Base-by-base conservation (phyloP, 202 grass and related monocot genomes). In the Brachypodium distachyon region DNA sequence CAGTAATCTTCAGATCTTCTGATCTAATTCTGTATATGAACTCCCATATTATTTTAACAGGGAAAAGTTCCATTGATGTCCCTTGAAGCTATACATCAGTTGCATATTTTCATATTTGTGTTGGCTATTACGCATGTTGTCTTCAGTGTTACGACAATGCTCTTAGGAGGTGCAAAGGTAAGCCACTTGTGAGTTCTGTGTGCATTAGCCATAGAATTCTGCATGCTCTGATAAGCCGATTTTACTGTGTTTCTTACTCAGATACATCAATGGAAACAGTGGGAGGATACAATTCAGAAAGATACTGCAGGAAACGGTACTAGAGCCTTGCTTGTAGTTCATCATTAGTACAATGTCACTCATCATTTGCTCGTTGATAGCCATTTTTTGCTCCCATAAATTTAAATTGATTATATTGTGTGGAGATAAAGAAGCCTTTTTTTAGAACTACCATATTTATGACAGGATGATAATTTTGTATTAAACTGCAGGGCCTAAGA, bases 41-140 rank as follows among this genome's bases (percentile, higher is more conserved):
- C 8, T 67, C 61, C 53, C 67, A 7, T 69, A 6, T 82, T 73
- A 21, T 84, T 77, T 42, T 76, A 70, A 65, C 72, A 97, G 91
- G 82, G 76, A 48, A 86, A 90, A 77, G 84, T 82, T 70, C 94
- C 94, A 55, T 52, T 97, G 59, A 75, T 94, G 68, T 94, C 94
- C 42, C 67, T 94, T 51, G 94, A 97, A 83, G 94, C 94, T 37
- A 87, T 88, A 84, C 91, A 94, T 83, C 91, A 89, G 52, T 72
- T 97, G 84, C 94, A 94, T 66, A 94, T 97, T 41, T 97, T 97
- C 80, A 94, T 94, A 82, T 97, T 97, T 69, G 88, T 97, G 75
- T 75, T 97, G 68, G 94, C 94, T 27, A 76, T 97, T 65, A 94
- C 84, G 32, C 91, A 97, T 86, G 82, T 97, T 46, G 39, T 88